phyloP scores from a whole-genome alignment of 306 rosid species.

The Gleditsia sinensis region DNA sequence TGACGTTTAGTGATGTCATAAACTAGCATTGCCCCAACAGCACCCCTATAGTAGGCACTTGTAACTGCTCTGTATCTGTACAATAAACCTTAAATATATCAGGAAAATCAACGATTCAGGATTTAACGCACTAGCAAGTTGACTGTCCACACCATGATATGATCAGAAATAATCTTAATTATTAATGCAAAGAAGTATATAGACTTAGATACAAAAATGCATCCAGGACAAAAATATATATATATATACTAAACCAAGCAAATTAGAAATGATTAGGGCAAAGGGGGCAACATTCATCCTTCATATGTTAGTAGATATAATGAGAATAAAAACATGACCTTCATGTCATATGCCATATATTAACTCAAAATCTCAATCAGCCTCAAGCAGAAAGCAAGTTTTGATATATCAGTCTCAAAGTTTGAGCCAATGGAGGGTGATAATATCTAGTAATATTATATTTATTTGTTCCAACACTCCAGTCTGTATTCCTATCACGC shows the following conservation, averaged over 20 bases:
- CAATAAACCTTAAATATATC: slow-evolving; percentile 33
- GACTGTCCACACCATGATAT: slow-evolving; percentile 1
- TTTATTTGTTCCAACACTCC: neutral
- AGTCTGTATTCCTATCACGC: neutral
- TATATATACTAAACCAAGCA: neutral
- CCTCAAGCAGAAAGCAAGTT: neutral
- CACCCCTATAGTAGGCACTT: slow-evolving; percentile 96
- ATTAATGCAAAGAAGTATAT: neutral
- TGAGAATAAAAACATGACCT: neutral
- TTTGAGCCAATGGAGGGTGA: neutral
- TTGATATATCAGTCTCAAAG: neutral
- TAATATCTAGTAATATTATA: neutral
- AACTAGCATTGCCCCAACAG: slow-evolving; percentile 96
- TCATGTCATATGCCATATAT: neutral
- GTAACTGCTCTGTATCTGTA: slow-evolving; percentile 94
- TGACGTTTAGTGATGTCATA: slow-evolving; percentile 90
- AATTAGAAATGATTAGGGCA: neutral
- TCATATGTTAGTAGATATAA: neutral
- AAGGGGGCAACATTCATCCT: neutral
- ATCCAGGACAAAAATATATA: slow-evolving; percentile 9
- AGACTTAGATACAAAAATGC: neutral
- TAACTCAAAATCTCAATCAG: neutral
- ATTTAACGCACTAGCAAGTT: neutral
- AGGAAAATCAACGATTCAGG: slow-evolving; percentile 19
- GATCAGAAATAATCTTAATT: slow-evolving; percentile 6